Percentiles rank a stretch among this genome's conserved stretches.
These are phyloP conservation scores for Eucalyptus cloeziana DNA, from an alignment of 345 rosid genomes.

Conservation along the genomic window DNA sequence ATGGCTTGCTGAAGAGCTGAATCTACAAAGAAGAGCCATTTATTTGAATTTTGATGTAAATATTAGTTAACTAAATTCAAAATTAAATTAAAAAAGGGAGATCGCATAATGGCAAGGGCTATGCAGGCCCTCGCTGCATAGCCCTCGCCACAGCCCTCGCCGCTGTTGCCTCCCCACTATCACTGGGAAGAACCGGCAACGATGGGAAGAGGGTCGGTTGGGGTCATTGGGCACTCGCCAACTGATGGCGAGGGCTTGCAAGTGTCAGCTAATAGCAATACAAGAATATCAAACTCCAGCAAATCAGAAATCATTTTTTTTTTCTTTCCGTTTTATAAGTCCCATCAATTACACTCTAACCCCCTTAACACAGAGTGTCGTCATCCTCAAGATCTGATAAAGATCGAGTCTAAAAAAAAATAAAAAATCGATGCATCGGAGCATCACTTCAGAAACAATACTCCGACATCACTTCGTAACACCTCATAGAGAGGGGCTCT, in stretches of 20 bases:
- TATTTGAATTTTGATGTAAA: too few relatives aligned
- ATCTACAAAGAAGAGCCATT: too few relatives aligned
- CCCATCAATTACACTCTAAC: not conserved
- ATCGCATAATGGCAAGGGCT: too few relatives aligned
- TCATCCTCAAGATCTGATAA: not conserved
- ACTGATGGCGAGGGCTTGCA: too few relatives aligned
- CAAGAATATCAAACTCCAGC: not conserved
- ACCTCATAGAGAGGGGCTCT: not conserved
- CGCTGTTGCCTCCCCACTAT: too few relatives aligned
- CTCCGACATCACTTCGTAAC: not conserved
- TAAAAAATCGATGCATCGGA: not conserved
- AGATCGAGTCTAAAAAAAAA: not conserved
- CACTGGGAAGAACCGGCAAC: fast-evolving
- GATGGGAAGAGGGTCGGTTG: too few relatives aligned
- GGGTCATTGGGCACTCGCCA: too few relatives aligned
- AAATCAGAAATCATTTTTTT: not conserved
- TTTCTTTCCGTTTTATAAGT: not conserved
- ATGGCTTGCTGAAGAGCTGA: fast-evolving
- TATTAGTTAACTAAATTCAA: too few relatives aligned
- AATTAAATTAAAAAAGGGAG: too few relatives aligned
- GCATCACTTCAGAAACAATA: not conserved
- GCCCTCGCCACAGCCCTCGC: too few relatives aligned
- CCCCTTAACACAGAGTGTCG: not conserved
- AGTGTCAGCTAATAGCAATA: not conserved
- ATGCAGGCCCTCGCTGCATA: too few relatives aligned